Conservation (phyloP, 2,329 filamentous ascomycete genomes). For the Epichloe gansuensis region DNA sequence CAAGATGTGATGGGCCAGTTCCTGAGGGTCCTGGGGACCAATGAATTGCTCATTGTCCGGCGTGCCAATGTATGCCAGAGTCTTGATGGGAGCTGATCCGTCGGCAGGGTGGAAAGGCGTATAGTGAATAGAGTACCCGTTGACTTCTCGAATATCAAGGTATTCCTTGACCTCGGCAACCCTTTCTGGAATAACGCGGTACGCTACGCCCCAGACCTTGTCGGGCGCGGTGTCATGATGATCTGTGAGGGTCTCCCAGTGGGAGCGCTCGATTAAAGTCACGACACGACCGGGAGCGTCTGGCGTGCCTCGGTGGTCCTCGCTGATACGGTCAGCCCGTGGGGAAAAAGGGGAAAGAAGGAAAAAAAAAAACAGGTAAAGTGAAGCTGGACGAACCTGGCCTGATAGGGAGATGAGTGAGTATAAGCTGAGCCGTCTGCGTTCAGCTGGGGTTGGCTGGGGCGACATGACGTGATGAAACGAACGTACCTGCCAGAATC, state of each 20-base stretch:
- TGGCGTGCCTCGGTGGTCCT: slow-evolving; percentile 90
- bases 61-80: slow-evolving; percentile 86
- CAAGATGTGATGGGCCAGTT: slow-evolving; percentile 70
- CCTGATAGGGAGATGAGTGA: not conserved
- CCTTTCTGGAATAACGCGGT: slow-evolving; percentile 62
- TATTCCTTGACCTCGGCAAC: slow-evolving; percentile 78
- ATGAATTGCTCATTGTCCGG: slow-evolving; percentile 89
- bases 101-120: slow-evolving; percentile 59
- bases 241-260: slow-evolving; percentile 71
- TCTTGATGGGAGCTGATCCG: slow-evolving; percentile 29
- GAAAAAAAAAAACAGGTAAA: not conserved
- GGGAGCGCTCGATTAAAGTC: slow-evolving; percentile 73
- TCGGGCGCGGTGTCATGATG: slow-evolving; percentile 48
- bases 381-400: slow-evolving; percentile 3
- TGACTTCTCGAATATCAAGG: slow-evolving; percentile 93
- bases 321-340: slow-evolving; percentile 36
- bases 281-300: slow-evolving; percentile 81
- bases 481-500: slow-evolving; percentile 86
- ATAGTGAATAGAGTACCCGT: slow-evolving; percentile 91
- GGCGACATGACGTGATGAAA: not conserved
- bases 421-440: not conserved
- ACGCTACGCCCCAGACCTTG: slow-evolving; percentile 83
- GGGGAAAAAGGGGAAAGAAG: not conserved
- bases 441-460: not conserved
- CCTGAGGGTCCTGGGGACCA: slow-evolving; percentile 66